phyloP scores from a whole-genome alignment of 345 rosid species.

The Eucalyptus guilfoylei region DNA sequence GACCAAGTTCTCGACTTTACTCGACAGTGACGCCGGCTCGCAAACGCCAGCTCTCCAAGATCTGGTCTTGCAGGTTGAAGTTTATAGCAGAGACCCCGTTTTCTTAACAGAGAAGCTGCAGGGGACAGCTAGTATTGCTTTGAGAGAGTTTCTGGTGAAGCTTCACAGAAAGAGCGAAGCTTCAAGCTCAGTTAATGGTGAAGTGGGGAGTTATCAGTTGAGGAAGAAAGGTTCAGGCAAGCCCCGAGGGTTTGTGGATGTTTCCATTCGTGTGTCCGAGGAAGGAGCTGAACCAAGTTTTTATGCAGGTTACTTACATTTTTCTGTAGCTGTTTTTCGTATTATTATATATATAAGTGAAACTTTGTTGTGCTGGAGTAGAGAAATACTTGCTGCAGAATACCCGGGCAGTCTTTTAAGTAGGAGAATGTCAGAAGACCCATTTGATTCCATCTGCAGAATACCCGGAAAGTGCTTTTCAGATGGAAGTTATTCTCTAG shows the following conservation, averaged over 20 bases:
- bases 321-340: neutral
- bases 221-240: conserved; percentile 50
- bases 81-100: conserved; percentile 75
- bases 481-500: neutral
- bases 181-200: conserved; percentile 18
- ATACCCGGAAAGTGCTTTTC: neutral
- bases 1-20: conserved; percentile 54
- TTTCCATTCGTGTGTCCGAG: conserved; percentile 49
- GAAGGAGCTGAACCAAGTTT: conserved; percentile 26
- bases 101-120: conserved; percentile 74
- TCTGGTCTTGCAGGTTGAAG: conserved; percentile 48
- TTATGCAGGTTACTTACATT: conserved; percentile 17
- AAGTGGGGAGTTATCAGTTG: conserved; percentile 76
- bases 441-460: neutral
- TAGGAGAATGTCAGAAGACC: neutral
- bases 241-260: conserved; percentile 71
- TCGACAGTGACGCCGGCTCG: conserved; percentile 34
- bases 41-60: neutral
- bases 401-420: neutral
- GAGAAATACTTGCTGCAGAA: neutral
- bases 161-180: conserved; percentile 14
- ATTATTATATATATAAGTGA: neutral
- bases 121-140: conserved; percentile 57
- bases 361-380: neutral
- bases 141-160: conserved; percentile 59